Evolutionary conservation across 768 basidiomycete species (phyloP), one percentile per base, ranked within the genome.

Genomic region (Bullera alba): DNA sequence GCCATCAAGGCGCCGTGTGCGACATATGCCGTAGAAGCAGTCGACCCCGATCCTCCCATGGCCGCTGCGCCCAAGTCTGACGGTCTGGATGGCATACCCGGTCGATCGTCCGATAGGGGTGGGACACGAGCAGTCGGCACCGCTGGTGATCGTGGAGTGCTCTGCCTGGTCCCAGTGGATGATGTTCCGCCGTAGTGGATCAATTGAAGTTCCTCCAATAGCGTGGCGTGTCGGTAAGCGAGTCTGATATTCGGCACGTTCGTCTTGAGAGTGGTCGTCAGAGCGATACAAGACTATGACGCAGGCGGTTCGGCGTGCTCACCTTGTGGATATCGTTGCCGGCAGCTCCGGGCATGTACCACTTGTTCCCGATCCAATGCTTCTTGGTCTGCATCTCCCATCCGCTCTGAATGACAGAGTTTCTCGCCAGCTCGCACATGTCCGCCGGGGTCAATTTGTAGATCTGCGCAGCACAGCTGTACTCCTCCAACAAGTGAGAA

Each of bases 371-470:
- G 2, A 99, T 77, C 73, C 73, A 74, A 55, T 74, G 73, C 8
- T 87, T 83, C 75, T 97, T 97, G 64, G 96, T 71, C 70, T 93
- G 86, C 91, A 96, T 97, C 74, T 99, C 95, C 69, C 96, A 97
- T 1, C 95, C 95, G 63, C 87, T 90, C 70, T 97, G 95, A 39
- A 86, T 77, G 27, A 97, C 95, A 0, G 90, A 93, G 75, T 99
- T 99, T 36, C 95, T 83, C n/a, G 95, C 95, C 10, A 99, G 80
- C 73, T 99, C 95, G 12, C 92, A 95, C 51, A 99, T 77, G 54
- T 77, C 76, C 26, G 76, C 75, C 0, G 76, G 93, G 0, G 93
- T 87, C 45, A 97, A 75, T 74, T 96, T 97, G 75, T 96, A 95
- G 52, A 99, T 97, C 76, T 96, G 93, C 1, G 95, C 92, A 0